Base-by-base conservation (phyloP, 306 rosid genomes). In the Corylus avellana region DNA sequence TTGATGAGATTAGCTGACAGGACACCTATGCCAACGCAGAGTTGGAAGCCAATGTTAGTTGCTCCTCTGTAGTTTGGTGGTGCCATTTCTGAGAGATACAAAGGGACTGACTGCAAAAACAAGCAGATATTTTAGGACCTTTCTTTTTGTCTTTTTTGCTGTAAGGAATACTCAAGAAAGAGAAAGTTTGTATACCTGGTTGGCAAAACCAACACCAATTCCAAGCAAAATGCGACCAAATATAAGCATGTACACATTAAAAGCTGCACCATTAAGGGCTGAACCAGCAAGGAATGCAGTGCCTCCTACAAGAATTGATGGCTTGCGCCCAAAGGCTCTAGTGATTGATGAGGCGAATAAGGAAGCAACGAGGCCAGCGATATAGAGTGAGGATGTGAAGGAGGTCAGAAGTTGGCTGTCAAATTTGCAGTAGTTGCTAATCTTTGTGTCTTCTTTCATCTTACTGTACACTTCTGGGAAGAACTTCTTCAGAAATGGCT, bases 31-130 rank as follows among this genome's bases (percentile, higher is more conserved):
- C 91, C 85, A 1, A 87, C 66, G 53, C 91, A 77, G 32, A 87
- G 76, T 49, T 87, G 91, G 85, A 87, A 87, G 66, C 91, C 88
- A 44, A 85, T 87, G 87, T 73, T 87, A 61, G 85, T 49, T 44
- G 88, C 87, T 72, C 91, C 91, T 63, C 91, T 81, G 77, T 85
- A 78, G 55, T 55, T 87, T 7, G 88, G 20, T 27, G 85, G 91
- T 49, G 91, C 89, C 89, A 87, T 87, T 55, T 87, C 91, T 5
- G 91, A 87, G 14, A 87, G 87, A 70, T 87, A 87, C 47, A 87
- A 50, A 42, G 91, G 91, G 49, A 87, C 87, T 7, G 87, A 76
- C 91, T 87, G 80, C 53, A 17, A 50, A 51, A 12, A 2, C 4
- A 44, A 37, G 62, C 11, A n/a, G 7, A 56, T 12, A 50, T 50